Evolutionary conservation across 1,284 basidiomycete species (phyloP).

Genomic region (Tetrapyrgos nigripes): DNA sequence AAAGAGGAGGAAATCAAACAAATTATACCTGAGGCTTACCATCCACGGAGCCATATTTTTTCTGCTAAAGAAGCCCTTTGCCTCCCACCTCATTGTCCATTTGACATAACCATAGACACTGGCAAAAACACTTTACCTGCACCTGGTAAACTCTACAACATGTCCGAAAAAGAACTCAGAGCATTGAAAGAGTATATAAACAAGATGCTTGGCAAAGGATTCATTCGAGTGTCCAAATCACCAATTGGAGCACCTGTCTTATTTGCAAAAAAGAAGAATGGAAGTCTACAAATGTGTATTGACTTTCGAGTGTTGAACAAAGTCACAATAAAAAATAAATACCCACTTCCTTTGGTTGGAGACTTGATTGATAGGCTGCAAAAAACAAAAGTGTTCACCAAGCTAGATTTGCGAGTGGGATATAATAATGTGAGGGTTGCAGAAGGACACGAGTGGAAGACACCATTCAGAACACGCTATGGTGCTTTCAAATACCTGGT

Average conservation of each 20-base stretch:
- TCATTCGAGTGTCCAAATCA: constrained; percentile 22
- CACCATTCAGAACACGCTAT: background rate
- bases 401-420: too few species aligned
- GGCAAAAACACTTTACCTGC: background rate
- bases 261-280: constrained; percentile 45
- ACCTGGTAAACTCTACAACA: background rate
- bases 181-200: too few species aligned
- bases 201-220: constrained; percentile 22
- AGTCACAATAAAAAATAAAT: background rate
- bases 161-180: background rate
- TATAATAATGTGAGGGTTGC: background rate
- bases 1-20: background rate
- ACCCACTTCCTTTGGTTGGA: background rate
- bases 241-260: constrained; percentile 34
- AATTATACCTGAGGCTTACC: background rate
- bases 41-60: background rate
- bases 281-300: constrained; percentile 25
- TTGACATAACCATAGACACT: background rate
- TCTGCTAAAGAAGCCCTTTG: background rate
- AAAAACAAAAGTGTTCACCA: background rate
- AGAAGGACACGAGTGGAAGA: background rate
- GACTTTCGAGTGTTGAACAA: background rate
- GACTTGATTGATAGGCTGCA: background rate
- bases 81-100: background rate
- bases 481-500: background rate